Base-by-base conservation (phyloP, 768 basidiomycete genomes). In the Xanthoconium purpureum region DNA sequence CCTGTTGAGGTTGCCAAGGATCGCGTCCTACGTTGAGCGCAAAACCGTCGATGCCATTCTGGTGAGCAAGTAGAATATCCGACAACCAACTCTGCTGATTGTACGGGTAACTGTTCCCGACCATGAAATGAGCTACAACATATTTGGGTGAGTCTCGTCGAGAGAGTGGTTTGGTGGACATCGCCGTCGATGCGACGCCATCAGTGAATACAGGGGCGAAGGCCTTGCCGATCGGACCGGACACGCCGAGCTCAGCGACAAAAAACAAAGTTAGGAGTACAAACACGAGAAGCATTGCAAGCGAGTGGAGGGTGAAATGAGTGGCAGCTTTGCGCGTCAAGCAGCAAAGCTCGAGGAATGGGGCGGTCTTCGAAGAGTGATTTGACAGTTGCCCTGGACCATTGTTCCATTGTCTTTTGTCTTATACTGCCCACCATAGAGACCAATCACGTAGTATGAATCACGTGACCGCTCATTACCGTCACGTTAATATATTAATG, bases 1-100 rank as follows among this genome's bases (percentile, higher is more conserved):
- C 81, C 50, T 83, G 81, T 43, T 72, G 73, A 37, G 78, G 74
- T 62, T 89, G 80, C 86, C 87, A 91, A 40, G 68, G 58, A 62
- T 89, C 86, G 0, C 61, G 63, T 24, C 89, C 89, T 44, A 86
- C 76, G 64, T 91, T 91, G 53, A 92, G 75, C 1, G 86, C 85
- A 68, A 88, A 88, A 1, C 77, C 87, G 57, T 88, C 87, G 59
- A 89, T 80, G 15, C 84, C 84, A 54, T 76, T 78, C 6, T 75
- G 66, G 54, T 80, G 72, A 0, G 88, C 88, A 15, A 84, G 77
- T 4, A 59, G 30, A 24, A 88, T 81, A 63, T 89, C 78, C 56
- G 73, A 80, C 49, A 79, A 68, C 68, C 81, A 80, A 50, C 63
- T 61, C 39, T 66, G 54, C 30, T 58, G 30, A 3, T 68, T 81